Base-by-base conservation (phyloP, 768 basidiomycete species). In the Boletellus emodensis region DNA sequence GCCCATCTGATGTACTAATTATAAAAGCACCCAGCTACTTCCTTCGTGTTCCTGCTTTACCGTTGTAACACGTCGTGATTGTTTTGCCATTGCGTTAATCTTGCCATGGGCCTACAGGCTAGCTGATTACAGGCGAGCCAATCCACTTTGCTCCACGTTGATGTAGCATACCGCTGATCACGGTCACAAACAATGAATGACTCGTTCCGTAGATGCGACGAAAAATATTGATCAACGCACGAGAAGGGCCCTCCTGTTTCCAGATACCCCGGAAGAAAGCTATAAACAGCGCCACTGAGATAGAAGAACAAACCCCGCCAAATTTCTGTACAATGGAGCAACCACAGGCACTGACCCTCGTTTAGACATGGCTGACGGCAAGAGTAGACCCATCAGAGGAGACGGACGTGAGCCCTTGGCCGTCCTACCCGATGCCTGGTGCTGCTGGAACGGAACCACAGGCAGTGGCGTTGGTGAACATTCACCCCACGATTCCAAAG, bases 401-500 rank as follows among this genome's bases (percentile, higher is more conserved):
- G 32, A 53, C 51, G 9, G 51, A 51, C 3, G 63, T 65, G 43
- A 53, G 45, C 33, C 49, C 37, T 14, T 48, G 0, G 28, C 22
- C 24, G 11, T 44, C 32, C 46, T 63, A 57, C 15, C 48, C 1
- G 14, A 63, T 59, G 10, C 53, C 54, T 3, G 17, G 20, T 40
- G 6, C 51, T 51, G 6, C 24, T 30, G 1, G 48, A 18, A 7
- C 53, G 1, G 48, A 18, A 7, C 53, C 56, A 18, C 38, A 44
- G 17, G 57, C 61, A 28, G 30, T 48, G 8, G 55, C 53, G 11
- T n/a, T 8, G 12, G 2, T 18, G 56, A 61, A 64, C 4, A 46
- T n/a, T n/a, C n/a, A n/a, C n/a, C n/a, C 47, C 18, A 63, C 53
- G 6, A 47, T 62, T 30, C 62, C 52, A 42, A 61, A 63, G 51